Conservation (phyloP, 352 stramenopile species). For the Pelagophyceae sp. region DNA sequence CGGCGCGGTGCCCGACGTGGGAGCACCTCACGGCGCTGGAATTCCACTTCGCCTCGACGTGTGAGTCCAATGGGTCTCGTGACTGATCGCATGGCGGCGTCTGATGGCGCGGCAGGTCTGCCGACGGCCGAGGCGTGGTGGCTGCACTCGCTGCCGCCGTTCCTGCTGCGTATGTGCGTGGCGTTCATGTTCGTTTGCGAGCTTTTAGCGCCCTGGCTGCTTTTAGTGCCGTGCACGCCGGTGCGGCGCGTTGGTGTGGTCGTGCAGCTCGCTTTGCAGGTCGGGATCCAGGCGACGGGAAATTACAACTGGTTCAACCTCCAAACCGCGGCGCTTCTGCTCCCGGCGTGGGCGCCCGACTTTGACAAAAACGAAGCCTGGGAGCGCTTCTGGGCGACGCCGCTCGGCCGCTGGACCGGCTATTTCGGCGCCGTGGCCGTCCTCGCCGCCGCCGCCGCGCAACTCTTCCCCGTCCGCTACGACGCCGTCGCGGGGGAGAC, state of each 20-base stretch:
- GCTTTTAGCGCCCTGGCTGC: constrained; percentile 66
- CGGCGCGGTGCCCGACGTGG: constrained; percentile 76
- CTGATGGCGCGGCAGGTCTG: too few species aligned
- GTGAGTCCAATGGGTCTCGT: too few species aligned
- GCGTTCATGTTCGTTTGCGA: constrained; percentile 72
- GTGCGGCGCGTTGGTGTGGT: constrained; percentile 50
- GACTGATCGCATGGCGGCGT: too few species aligned
- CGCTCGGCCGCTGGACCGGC: too few species aligned
- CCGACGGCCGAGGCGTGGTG: constrained; percentile 69
- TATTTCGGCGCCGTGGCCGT: background rate
- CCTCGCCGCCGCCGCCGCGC: background rate
- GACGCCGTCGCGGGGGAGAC: background rate
- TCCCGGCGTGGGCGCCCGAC: constrained; percentile 27
- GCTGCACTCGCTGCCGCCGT: constrained; percentile 62
- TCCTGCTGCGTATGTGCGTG: constrained; percentile 61
- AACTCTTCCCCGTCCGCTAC: background rate
- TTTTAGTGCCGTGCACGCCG: constrained; percentile 55
- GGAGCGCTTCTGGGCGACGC: constrained; percentile 1
- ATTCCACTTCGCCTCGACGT: constrained; percentile 78
- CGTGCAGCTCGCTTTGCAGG: constrained; percentile 59
- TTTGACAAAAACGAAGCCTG: background rate
- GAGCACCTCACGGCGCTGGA: constrained; percentile 70
- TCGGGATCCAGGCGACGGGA: constrained; percentile 59
- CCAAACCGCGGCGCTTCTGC: constrained; percentile 55
- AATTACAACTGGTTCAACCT: constrained; percentile 91